Percentiles rank a stretch among this genome's conserved stretches.
These are phyloP conservation scores for Paracamarosporium sp. DNA, from an alignment of 2,329 filamentous ascomycete species.

Conservation along the genomic window DNA sequence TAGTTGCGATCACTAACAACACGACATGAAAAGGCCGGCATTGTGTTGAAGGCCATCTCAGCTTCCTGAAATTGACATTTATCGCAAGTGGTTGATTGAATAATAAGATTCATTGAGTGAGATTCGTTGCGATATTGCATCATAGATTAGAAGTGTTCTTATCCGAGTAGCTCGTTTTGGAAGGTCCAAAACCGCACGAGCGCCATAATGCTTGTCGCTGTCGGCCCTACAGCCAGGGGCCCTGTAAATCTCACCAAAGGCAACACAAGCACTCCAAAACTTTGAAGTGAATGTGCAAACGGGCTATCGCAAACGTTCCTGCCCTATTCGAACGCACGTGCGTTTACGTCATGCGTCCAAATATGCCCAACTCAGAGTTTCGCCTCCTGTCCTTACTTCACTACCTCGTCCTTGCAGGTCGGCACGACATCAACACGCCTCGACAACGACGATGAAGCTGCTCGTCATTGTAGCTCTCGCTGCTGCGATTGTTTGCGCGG, in stretches of 20 bases:
- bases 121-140: not conserved
- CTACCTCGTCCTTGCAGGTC: not conserved
- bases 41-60: too few species aligned
- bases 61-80: too few species aligned
- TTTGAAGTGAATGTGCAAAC: not conserved
- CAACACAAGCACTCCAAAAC: not conserved
- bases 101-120: too few species aligned
- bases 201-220: not conserved
- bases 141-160: not conserved
- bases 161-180: not conserved
- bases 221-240: not conserved
- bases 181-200: not conserved
- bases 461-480: slow-evolving; percentile 12
- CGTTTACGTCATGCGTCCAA: not conserved
- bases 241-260: not conserved
- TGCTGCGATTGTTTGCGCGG: slow-evolving; percentile 7
- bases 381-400: not conserved
- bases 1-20: too few species aligned
- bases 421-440: not conserved
- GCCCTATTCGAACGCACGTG: not conserved
- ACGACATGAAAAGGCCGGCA: too few species aligned
- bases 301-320: not conserved
- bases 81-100: too few species aligned
- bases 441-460: slow-evolving; percentile 14
- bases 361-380: not conserved